A percentile compares a stretch with the other conserved stretches of the same genome.
phyloP scores from a whole-genome alignment of 148 eudicot species.

The Arctostaphylos glauca region DNA sequence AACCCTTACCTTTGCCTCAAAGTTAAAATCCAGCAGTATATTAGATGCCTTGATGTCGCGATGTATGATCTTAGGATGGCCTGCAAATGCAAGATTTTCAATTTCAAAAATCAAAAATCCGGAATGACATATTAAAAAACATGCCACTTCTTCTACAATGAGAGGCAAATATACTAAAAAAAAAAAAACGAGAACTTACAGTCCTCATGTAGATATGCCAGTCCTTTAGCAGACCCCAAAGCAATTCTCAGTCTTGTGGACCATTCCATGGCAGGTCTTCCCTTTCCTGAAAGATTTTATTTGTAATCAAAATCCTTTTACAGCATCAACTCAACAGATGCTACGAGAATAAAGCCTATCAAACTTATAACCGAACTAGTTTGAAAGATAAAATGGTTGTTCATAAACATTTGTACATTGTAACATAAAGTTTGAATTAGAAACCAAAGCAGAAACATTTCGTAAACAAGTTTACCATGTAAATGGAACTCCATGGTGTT shows the following conservation, averaged over 20 bases:
- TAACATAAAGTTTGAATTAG: not conserved
- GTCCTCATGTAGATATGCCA: conserved; percentile 80
- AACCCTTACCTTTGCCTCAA: conserved; percentile 83
- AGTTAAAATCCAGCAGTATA: conserved; percentile 78
- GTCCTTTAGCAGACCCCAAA: conserved; percentile 80
- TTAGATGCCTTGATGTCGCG: conserved; percentile 96
- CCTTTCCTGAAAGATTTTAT: conserved; percentile 46
- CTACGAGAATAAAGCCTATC: not conserved
- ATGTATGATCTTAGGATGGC: conserved; percentile 97
- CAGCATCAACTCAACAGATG: not conserved
- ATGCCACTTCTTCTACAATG: not conserved
- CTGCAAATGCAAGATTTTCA: conserved; percentile 37
- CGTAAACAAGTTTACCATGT: conserved; percentile 50
- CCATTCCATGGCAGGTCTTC: conserved; percentile 61
- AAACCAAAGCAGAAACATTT: not conserved
- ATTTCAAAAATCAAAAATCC: not conserved
- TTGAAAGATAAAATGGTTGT: not conserved
- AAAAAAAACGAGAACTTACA: conserved; percentile 37
- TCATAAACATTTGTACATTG: not conserved
- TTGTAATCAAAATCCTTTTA: conserved; percentile 16
- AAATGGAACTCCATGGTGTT: conserved; percentile 83
- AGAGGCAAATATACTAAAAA: not conserved
- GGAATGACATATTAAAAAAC: not conserved
- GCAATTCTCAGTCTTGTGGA: conserved; percentile 65
- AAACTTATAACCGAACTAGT: not conserved